Conservation (phyloP, 2,329 filamentous ascomycete species). For the Grosmannia huntii region DNA sequence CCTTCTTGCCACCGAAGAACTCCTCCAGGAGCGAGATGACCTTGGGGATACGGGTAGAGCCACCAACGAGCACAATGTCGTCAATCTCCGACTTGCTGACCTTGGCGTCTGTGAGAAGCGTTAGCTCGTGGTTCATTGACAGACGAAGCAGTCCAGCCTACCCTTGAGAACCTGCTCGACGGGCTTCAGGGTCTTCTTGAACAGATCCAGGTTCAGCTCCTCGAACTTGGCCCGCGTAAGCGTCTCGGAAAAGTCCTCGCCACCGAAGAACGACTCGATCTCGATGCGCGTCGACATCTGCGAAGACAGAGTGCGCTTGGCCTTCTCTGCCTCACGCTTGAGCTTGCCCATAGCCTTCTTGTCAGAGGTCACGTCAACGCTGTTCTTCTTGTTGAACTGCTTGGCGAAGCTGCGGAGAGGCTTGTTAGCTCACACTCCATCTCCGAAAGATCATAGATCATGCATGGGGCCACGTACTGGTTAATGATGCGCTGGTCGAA, state of each 20-base stretch:
- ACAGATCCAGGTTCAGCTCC: slow-evolving; percentile 96
- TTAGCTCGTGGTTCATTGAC: neutral
- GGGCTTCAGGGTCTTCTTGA: slow-evolving; percentile 98
- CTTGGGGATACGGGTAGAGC: slow-evolving; percentile 98
- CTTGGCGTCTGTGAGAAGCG: slow-evolving; percentile 66
- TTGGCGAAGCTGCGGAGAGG: slow-evolving; percentile 55
- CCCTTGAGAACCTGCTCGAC: slow-evolving; percentile 92
- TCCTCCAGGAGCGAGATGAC: slow-evolving; percentile 90
- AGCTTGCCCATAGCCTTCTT: slow-evolving; percentile 98
- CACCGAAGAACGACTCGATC: slow-evolving; percentile 94
- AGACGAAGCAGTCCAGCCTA: neutral
- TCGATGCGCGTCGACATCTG: slow-evolving; percentile 90
- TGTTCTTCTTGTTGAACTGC: slow-evolving; percentile 97
- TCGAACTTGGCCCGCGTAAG: slow-evolving; percentile 98
- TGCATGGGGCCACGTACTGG: slow-evolving; percentile 28
- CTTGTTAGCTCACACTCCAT: too few relatives aligned
- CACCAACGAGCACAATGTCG: slow-evolving; percentile 95
- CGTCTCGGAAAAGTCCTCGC: slow-evolving; percentile 96
- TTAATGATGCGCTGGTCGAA: slow-evolving; percentile 97
- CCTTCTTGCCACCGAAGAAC: slow-evolving; percentile 91
- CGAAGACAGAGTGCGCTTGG: slow-evolving; percentile 93
- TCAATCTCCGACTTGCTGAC: slow-evolving; percentile 90
- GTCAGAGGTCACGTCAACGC: slow-evolving; percentile 85
- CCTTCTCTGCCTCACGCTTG: slow-evolving; percentile 98
- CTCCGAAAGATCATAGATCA: neutral